phyloP scores from a whole-genome alignment of 2,329 filamentous ascomycete genomes.

The Fusarium zealandicum region DNA sequence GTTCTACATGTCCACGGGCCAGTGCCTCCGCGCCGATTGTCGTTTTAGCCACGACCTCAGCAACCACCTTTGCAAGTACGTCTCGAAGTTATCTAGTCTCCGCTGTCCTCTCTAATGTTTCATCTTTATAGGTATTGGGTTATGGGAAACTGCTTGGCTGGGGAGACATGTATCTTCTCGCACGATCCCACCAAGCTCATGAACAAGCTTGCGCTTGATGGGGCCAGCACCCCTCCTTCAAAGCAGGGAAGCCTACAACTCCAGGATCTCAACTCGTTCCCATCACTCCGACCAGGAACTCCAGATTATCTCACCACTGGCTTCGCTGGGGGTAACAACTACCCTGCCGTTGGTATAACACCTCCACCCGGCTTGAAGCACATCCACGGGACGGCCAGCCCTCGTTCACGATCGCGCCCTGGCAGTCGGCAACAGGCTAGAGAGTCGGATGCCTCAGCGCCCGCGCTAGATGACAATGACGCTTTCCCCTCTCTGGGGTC shows the following conservation, averaged over 20 bases:
- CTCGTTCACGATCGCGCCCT: slow-evolving; percentile 80
- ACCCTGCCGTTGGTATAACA: slow-evolving; percentile 61
- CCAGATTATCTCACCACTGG: slow-evolving; percentile 65
- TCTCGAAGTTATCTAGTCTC: slow-evolving; percentile 40
- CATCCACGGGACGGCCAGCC: slow-evolving; percentile 66
- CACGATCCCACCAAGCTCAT: slow-evolving; percentile 91
- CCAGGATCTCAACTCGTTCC: slow-evolving; percentile 86
- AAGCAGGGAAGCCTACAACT: slow-evolving; percentile 75
- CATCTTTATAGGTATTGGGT: slow-evolving; percentile 79
- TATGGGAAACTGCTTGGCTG: slow-evolving; percentile 92
- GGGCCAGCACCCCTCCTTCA: slow-evolving; percentile 68
- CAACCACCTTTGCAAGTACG: slow-evolving; percentile 97
- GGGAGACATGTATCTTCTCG: slow-evolving; percentile 94
- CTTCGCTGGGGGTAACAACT: slow-evolving; percentile 61
- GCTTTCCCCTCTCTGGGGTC: slow-evolving; percentile 91
- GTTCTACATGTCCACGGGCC: slow-evolving; percentile 94
- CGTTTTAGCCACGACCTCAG: slow-evolving; percentile 96
- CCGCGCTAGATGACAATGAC: slow-evolving; percentile 90
- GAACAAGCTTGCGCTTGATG: slow-evolving; percentile 79
- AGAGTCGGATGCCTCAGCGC: slow-evolving; percentile 70
- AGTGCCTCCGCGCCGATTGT: slow-evolving; percentile 93
- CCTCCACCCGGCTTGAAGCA: slow-evolving; percentile 76
- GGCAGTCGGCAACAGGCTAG: slow-evolving; percentile 75
- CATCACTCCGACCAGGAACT: slow-evolving; percentile 69
- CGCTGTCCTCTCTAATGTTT: slow-evolving; percentile 8